A percentile compares a stretch with the other conserved stretches of the same genome.
These are phyloP conservation scores for Sanghuangporus sanghuang DNA, from an alignment of 1,284 basidiomycete genomes.

Conservation along the genomic window DNA sequence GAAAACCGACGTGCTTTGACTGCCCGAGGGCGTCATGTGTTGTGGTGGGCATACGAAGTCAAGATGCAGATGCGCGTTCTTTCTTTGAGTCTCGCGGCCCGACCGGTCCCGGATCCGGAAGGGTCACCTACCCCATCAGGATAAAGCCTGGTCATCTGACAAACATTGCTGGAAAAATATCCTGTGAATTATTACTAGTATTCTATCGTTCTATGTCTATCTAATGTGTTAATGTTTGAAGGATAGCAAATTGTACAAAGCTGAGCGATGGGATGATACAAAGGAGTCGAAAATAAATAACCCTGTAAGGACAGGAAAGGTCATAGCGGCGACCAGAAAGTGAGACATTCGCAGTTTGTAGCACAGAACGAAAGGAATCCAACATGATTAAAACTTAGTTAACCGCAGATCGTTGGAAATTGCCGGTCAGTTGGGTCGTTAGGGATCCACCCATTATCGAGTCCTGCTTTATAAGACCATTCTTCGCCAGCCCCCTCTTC, in stretches of 20 bases:
- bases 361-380: background rate
- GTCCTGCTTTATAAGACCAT: constrained; percentile 74
- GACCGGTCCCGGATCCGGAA: background rate
- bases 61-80: background rate
- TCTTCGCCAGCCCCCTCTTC: constrained; percentile 66
- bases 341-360: too few relatives aligned
- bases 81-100: background rate
- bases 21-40: background rate
- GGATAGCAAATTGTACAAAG: too few relatives aligned
- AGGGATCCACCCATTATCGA: constrained; percentile 83
- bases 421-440: constrained; percentile 43
- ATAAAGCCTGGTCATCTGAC: background rate
- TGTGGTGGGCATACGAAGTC: background rate
- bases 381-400: background rate
- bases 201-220: too few relatives aligned
- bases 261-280: too few relatives aligned
- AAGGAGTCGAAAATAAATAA: too few relatives aligned
- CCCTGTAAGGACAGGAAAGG: too few relatives aligned
- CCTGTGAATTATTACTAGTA: too few relatives aligned
- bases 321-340: too few relatives aligned
- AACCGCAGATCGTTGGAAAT: constrained; percentile 46
- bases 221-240: too few relatives aligned
- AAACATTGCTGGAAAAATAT: too few relatives aligned
- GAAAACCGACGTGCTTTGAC: background rate
- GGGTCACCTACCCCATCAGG: background rate